phyloP scores from a whole-genome alignment of 2,329 filamentous ascomycete species.

The Pestalotiopsis sp. region DNA sequence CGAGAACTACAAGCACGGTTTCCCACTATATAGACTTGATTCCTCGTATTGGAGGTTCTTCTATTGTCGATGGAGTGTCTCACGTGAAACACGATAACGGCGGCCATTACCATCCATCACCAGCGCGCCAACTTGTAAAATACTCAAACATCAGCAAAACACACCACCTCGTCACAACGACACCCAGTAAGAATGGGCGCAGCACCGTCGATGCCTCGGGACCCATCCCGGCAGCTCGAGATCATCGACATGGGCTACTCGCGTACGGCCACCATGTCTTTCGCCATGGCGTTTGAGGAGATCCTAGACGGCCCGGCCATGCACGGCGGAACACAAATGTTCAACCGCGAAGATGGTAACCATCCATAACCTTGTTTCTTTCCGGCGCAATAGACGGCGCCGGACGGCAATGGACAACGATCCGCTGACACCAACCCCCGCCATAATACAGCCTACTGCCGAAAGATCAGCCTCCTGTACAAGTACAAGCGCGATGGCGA shows the following conservation, averaged over 20 bases:
- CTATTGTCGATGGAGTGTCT: no score
- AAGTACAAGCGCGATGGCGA: constrained; percentile 26
- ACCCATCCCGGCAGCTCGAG: constrained; percentile 27
- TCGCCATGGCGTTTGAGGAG: constrained; percentile 46
- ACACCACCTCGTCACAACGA: neutral
- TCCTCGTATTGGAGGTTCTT: no score
- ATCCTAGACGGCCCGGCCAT: constrained; percentile 50
- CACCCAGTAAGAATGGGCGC: neutral
- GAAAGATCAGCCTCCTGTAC: constrained; percentile 29
- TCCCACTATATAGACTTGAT: no score
- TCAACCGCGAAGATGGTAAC: constrained; percentile 35
- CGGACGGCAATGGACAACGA: no score
- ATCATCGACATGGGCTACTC: constrained; percentile 45
- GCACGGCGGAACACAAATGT: constrained; percentile 46
- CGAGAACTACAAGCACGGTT: no score
- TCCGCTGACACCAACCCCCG: neutral
- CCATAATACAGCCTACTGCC: constrained; percentile 14
- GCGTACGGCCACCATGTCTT: constrained; percentile 51
- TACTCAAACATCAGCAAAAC: neutral
- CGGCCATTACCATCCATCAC: neutral
- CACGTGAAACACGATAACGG: no score
- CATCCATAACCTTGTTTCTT: no score
- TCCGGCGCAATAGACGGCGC: no score
- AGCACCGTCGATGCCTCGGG: constrained; percentile 2
- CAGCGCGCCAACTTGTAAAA: neutral